These are phyloP conservation scores for Rhododendron williamsianum DNA, from an alignment of 148 eudicot genomes.

Conservation along the genomic window DNA sequence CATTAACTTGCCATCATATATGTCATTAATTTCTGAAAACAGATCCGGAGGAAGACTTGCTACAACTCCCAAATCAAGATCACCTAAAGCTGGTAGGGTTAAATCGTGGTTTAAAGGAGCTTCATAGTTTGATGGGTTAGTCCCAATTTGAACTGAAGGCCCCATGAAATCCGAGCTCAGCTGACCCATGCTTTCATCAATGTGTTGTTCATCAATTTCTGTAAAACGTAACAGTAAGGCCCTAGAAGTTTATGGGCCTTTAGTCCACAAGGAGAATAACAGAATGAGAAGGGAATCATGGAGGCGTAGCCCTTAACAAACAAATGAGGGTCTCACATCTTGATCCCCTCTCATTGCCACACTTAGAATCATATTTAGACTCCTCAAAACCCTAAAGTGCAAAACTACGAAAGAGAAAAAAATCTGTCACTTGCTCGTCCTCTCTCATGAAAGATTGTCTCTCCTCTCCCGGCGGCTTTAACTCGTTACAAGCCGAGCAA, in stretches of 20 bases:
- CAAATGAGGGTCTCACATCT: background rate
- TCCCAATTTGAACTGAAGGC: conserved; percentile 19
- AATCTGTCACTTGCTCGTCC: background rate
- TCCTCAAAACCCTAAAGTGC: background rate
- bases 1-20: conserved; percentile 69
- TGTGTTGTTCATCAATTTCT: conserved; percentile 18
- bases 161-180: conserved; percentile 17
- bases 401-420: background rate
- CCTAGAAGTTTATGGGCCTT: too few species aligned
- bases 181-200: conserved; percentile 22
- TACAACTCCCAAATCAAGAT: conserved; percentile 78
- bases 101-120: conserved; percentile 21
- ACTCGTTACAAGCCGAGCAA: background rate
- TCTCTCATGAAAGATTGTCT: too few species aligned
- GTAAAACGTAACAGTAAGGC: background rate
- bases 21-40: conserved; percentile 65
- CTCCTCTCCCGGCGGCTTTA: background rate
- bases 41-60: conserved; percentile 81
- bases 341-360: background rate
- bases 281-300: background rate
- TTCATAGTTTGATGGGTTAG: conserved; percentile 26
- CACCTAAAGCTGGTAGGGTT: conserved; percentile 59
- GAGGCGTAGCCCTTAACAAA: background rate
- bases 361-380: background rate
- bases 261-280: background rate